Evolutionary conservation across 2,329 filamentous ascomycete genomes (phyloP).

Genomic region (Pseudogymnoascus sp.): DNA sequence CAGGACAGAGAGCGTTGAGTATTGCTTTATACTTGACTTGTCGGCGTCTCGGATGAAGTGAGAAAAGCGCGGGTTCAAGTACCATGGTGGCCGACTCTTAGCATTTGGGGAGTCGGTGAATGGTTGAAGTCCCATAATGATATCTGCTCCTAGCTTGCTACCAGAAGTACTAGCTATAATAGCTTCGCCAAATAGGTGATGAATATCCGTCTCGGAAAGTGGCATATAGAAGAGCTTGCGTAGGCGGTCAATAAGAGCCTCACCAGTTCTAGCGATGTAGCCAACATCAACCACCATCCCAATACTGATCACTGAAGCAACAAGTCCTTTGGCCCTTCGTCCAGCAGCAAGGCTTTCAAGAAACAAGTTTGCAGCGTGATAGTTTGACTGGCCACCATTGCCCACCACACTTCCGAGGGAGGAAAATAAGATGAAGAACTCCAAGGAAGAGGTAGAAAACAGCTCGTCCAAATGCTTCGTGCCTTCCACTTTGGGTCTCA

Average conservation of each 20-base stretch:
- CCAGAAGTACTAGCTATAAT: neutral
- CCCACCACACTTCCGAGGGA: conserved; percentile 32
- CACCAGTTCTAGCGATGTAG: conserved; percentile 17
- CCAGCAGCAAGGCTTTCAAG: conserved; percentile 29
- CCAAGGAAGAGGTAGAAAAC: conserved; percentile 26
- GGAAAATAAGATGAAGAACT: conserved; percentile 38
- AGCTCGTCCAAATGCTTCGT: conserved; percentile 27
- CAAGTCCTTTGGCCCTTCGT: conserved; percentile 24
- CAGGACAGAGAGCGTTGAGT: neutral
- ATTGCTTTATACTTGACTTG: neutral
- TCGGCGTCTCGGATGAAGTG: too few species aligned
- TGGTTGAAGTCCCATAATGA: neutral
- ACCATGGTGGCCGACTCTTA: conserved; percentile 17
- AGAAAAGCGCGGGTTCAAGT: neutral
- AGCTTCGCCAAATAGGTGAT: neutral
- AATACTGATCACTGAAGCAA: conserved; percentile 26
- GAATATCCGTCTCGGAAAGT: conserved; percentile 1
- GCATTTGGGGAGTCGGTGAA: conserved; percentile 13
- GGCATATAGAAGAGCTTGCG: neutral
- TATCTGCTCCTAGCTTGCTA: neutral
- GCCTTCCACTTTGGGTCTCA: conserved; percentile 33
- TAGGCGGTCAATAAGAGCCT: neutral
- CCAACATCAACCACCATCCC: conserved; percentile 24
- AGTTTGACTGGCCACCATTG: conserved; percentile 32
- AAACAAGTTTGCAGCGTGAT: conserved; percentile 34